Conservation (phyloP, 441 rosid genomes). For the Populus trichocarpa region DNA sequence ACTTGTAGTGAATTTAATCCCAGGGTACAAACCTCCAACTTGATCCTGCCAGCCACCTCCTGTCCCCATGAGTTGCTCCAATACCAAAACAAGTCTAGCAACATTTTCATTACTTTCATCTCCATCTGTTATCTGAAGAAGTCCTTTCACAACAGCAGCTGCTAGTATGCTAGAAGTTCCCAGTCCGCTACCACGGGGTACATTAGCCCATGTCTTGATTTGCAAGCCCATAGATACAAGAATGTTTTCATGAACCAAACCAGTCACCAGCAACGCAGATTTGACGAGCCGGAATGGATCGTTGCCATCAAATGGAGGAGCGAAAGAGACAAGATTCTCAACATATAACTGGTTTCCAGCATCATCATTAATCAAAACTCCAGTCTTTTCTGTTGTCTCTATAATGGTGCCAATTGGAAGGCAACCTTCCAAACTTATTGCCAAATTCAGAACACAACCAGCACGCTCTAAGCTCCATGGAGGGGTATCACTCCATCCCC, state of each 20-base stretch:
- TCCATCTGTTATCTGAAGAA: conserved; percentile 66
- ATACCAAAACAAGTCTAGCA: conserved; percentile 81
- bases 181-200: conserved; percentile 91
- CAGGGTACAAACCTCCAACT: conserved; percentile 86
- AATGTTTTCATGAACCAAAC: conserved; percentile 43
- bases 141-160: conserved; percentile 88
- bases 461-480: conserved; percentile 98
- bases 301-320: conserved; percentile 55
- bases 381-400: conserved; percentile 53
- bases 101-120: conserved; percentile 80
- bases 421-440: conserved; percentile 69
- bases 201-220: conserved; percentile 85
- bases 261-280: conserved; percentile 81
- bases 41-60: conserved; percentile 99
- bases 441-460: conserved; percentile 90
- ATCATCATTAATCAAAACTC: conserved; percentile 69
- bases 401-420: conserved; percentile 89
- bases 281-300: conserved; percentile 86
- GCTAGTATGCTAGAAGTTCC: conserved; percentile 97
- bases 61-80: conserved; percentile 96
- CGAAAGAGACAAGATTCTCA: conserved; percentile 45
- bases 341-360: conserved; percentile 53
- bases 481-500: conserved; percentile 99
- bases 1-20: conserved; percentile 78
- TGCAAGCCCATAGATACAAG: conserved; percentile 46